phyloP scores from a whole-genome alignment of 768 basidiomycete species.

The Sarcomyxa edulis region DNA sequence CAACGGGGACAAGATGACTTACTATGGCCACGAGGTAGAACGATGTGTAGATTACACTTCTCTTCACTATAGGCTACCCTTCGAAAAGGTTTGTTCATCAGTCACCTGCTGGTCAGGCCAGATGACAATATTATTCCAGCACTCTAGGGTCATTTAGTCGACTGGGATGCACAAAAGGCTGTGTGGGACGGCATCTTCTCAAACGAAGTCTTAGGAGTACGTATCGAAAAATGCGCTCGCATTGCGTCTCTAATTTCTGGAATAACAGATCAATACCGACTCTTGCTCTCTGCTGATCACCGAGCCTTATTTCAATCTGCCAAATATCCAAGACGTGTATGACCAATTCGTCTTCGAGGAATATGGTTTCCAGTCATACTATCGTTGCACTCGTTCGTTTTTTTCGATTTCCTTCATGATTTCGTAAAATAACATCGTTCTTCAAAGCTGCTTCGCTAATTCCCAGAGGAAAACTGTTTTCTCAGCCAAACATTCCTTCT shows the following conservation, averaged over 20 bases:
- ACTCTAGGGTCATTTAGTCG: slow-evolving; percentile 80
- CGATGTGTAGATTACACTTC: slow-evolving; percentile 76
- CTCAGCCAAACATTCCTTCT: slow-evolving; percentile 34
- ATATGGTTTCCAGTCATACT: slow-evolving; percentile 86
- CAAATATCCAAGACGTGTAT: slow-evolving; percentile 87
- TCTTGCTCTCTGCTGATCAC: slow-evolving; percentile 79
- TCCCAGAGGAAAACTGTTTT: slow-evolving; percentile 70
- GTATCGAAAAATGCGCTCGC: slow-evolving; percentile 9
- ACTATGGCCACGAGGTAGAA: slow-evolving; percentile 82
- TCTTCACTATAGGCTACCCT: slow-evolving; percentile 76
- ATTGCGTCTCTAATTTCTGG: slow-evolving; percentile 7
- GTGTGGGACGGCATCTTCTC: slow-evolving; percentile 92
- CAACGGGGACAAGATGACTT: slow-evolving; percentile 76
- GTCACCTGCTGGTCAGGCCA: slow-evolving; percentile 4
- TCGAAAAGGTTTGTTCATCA: slow-evolving; percentile 67
- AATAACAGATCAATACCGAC: slow-evolving; percentile 61
- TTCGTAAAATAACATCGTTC: slow-evolving; percentile 1
- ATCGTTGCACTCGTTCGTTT: slow-evolving; percentile 73
- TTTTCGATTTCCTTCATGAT: slow-evolving; percentile 4
- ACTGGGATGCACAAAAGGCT: slow-evolving; percentile 94
- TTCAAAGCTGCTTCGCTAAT: slow-evolving; percentile 72
- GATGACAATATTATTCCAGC: slow-evolving; percentile 16
- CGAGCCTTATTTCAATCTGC: slow-evolving; percentile 92
- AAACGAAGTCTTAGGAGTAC: slow-evolving; percentile 59
- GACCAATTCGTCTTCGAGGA: slow-evolving; percentile 97